These are phyloP conservation scores for Glaciozyma martinii DNA, from an alignment of 768 basidiomycete genomes.

Conservation along the genomic window DNA sequence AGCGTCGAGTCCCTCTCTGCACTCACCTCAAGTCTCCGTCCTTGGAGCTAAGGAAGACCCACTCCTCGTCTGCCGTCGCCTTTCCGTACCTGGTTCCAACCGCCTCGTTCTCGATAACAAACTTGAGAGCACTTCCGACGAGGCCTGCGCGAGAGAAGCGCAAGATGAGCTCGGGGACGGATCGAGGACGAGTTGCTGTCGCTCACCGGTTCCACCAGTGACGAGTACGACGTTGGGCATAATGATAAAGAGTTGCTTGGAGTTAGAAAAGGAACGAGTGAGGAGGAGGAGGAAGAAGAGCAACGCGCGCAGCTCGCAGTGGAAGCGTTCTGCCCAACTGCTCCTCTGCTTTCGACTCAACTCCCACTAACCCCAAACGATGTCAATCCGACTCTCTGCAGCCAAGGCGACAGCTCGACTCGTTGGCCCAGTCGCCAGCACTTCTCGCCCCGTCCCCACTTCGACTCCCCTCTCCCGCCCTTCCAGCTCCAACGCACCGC, in stretches of 20 bases:
- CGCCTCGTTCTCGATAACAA: slow-evolving; percentile 64
- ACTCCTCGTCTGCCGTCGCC: slow-evolving; percentile 63
- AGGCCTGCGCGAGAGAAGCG: slow-evolving; percentile 13
- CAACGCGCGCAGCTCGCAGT: too few species aligned
- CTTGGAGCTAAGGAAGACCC: slow-evolving; percentile 70
- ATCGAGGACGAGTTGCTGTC: background rate
- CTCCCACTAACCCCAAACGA: too few species aligned
- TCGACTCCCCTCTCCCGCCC: background rate
- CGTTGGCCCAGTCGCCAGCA: background rate
- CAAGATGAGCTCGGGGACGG: background rate
- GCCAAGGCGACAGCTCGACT: too few species aligned
- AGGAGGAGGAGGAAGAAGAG: background rate
- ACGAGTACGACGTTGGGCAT: slow-evolving; percentile 22
- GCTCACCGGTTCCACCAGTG: slow-evolving; percentile 27
- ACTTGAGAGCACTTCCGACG: slow-evolving; percentile 22
- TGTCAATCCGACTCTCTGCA: too few species aligned
- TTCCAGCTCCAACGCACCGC: too few species aligned
- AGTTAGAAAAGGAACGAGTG: background rate
- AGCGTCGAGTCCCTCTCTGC: too few species aligned
- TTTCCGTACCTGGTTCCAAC: slow-evolving; percentile 65
- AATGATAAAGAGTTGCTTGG: background rate
- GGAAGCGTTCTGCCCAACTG: too few species aligned
- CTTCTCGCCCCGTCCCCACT: background rate
- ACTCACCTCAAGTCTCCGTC: slow-evolving; percentile 76
- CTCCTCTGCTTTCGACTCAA: too few species aligned